Conservation (phyloP, 83 land plant species). For the Isoetes engelmannii region DNA sequence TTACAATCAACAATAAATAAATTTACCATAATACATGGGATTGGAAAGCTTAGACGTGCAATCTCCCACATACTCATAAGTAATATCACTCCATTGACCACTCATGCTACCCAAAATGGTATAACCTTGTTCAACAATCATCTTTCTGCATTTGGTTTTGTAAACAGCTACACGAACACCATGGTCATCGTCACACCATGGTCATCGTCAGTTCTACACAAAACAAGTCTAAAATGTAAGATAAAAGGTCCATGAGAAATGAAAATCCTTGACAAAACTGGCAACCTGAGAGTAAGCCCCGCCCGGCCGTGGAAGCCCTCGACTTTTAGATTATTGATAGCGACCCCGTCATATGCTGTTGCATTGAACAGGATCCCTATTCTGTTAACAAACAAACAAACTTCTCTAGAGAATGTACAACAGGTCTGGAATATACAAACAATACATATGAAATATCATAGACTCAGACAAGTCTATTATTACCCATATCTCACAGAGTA, state of each 20-base stretch:
- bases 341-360: background rate
- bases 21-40: constrained; percentile 43
- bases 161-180: constrained; percentile 5
- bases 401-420: no score
- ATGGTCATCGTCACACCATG: no score
- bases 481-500: no score
- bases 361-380: no score
- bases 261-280: constrained; percentile 33
- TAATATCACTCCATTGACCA: constrained; percentile 40
- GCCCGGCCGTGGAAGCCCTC: constrained; percentile 33
- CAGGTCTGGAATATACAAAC: no score
- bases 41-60: constrained; percentile 33
- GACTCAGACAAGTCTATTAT: no score
- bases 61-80: constrained; percentile 11
- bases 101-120: constrained; percentile 28
- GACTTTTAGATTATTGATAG: constrained; percentile 16
- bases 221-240: constrained; percentile 26
- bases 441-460: no score
- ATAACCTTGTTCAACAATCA: constrained; percentile 20
- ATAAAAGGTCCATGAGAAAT: constrained; percentile 36
- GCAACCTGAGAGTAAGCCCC: constrained; percentile 28
- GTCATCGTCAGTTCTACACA: no score
- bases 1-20: no score
- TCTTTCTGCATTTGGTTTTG: constrained; percentile 17
- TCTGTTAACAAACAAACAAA: no score